Conservation (phyloP, 345 rosid genomes). For the Eucalyptus lansdowneana region DNA sequence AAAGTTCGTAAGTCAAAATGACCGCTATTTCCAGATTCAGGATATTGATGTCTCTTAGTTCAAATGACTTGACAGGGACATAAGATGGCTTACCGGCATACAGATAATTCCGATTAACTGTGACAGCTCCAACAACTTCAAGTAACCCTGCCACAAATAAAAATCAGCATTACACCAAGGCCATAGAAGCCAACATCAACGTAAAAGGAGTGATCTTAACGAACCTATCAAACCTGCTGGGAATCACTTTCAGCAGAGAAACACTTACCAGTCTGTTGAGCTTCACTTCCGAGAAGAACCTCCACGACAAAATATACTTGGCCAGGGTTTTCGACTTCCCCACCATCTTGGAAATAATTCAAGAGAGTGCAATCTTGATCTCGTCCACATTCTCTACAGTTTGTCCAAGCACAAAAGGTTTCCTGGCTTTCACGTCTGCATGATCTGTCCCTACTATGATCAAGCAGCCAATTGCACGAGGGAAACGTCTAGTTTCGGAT, state of each 20-base stretch:
- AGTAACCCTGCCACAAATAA: constrained; percentile 23
- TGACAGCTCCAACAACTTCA: constrained; percentile 55
- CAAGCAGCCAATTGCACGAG: not conserved
- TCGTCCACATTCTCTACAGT: constrained; percentile 6
- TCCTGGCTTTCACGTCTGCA: constrained; percentile 1
- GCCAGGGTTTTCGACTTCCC: not conserved
- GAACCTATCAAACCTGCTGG: constrained; percentile 81
- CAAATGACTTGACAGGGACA: constrained; percentile 35
- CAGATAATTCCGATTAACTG: constrained; percentile 47
- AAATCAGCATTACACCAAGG: constrained; percentile 44
- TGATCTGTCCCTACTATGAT: constrained; percentile 5
- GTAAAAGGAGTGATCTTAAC: constrained; percentile 32
- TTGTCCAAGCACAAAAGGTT: constrained; percentile 8
- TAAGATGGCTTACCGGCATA: constrained; percentile 75
- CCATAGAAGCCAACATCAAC: constrained; percentile 11
- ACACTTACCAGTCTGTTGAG: constrained; percentile 8
- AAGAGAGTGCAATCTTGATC: not conserved
- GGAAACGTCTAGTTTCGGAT: constrained; percentile 5
- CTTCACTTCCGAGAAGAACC: constrained; percentile 35
- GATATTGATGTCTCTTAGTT: not conserved
- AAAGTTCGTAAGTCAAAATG: not conserved
- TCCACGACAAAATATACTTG: constrained; percentile 11
- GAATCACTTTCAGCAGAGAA: constrained; percentile 42
- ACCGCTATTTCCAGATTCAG: not conserved
- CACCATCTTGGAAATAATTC: not conserved